Base-by-base conservation (phyloP, 2,329 filamentous ascomycete species). In the Eutypella sp. region DNA sequence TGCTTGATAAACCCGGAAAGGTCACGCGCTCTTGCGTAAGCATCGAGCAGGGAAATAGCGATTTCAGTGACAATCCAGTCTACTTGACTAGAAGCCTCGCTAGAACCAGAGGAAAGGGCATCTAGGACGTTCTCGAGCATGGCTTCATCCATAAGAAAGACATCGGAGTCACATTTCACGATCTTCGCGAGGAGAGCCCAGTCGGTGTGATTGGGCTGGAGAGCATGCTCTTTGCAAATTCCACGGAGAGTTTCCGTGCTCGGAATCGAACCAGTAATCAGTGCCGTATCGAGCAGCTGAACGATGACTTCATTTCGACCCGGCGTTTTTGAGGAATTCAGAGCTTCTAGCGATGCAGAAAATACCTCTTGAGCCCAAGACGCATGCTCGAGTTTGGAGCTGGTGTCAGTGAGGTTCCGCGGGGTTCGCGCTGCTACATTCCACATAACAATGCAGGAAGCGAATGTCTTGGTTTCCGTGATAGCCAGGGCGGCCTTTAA, bases 401-500 rank as follows among this genome's bases (percentile, higher is more conserved):
- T 56, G 15, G 60, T 58, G 33, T 61, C 54, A 23, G 52, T 56
- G 23, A 51, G 47, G 42, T 62, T 54, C 18, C 58, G 56, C 38
- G 57, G 59, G 5, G 51, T 55, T 31, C 53, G 55, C 7, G 59
- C 54, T 4, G 57, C 56, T 37, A 59, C 48, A 40, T 55, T 48
- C 61, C 61, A 80, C 9, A 81, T 56, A 2, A 71, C 67, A 2
- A 71, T 68, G 2, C 64, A 68, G 2, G 69, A 69, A 6, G 66
- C 50, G 1, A 67, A 55, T 5, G 69, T 52, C 2, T 64, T 63
- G 8, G 54, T 57, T 3, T 61, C 56, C 2, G 70, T 65, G 19
- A 70, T 60, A 3, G 67, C 60, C 2, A 78, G 62, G 2, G 73
- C 69, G 20, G 61, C 59, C 11, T 65, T 59, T 18, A 79, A 56